A percentile compares a stretch with the other conserved stretches of the same genome.
Evolutionary conservation across 257 asterid genomes (phyloP).

Genomic region (Nyctanthes arbortristis): DNA sequence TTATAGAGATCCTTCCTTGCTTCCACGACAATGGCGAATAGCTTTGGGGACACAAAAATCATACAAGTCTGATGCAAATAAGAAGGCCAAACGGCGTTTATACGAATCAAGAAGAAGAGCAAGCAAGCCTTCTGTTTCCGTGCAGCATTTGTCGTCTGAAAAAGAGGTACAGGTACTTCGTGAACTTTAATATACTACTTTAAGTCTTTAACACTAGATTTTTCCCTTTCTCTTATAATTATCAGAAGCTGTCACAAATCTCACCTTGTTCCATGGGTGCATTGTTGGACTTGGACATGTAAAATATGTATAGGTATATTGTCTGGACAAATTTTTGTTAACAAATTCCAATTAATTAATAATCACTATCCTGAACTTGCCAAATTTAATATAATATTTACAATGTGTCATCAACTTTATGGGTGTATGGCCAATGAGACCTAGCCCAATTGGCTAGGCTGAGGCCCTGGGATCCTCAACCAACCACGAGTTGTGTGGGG

Average conservation of each 20-base stretch:
- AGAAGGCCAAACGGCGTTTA: slow-evolving; percentile 67
- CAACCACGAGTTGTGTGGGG: too few species aligned
- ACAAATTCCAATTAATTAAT: background rate
- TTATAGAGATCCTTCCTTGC: slow-evolving; percentile 91
- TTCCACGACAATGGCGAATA: slow-evolving; percentile 96
- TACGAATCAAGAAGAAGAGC: slow-evolving; percentile 60
- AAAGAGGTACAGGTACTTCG: slow-evolving; percentile 55
- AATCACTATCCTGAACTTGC: background rate
- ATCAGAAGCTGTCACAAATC: slow-evolving; percentile 10
- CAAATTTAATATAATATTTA: too few species aligned
- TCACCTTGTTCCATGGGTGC: slow-evolving; percentile 7
- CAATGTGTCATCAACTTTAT: background rate
- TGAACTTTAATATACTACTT: slow-evolving; percentile 16
- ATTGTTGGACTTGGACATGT: background rate
- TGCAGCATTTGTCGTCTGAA: slow-evolving; percentile 62
- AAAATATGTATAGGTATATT: background rate
- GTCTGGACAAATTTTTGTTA: background rate
- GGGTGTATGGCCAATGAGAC: slow-evolving; percentile 11
- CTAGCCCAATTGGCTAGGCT: too few species aligned
- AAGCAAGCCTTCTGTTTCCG: slow-evolving; percentile 55
- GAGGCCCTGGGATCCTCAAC: too few species aligned
- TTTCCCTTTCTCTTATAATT: background rate
- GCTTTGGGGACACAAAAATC: slow-evolving; percentile 95
- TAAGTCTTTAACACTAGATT: background rate
- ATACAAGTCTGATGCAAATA: slow-evolving; percentile 74